Conservation (phyloP, 2,329 filamentous ascomycete species). For the Scedosporium boydii region DNA sequence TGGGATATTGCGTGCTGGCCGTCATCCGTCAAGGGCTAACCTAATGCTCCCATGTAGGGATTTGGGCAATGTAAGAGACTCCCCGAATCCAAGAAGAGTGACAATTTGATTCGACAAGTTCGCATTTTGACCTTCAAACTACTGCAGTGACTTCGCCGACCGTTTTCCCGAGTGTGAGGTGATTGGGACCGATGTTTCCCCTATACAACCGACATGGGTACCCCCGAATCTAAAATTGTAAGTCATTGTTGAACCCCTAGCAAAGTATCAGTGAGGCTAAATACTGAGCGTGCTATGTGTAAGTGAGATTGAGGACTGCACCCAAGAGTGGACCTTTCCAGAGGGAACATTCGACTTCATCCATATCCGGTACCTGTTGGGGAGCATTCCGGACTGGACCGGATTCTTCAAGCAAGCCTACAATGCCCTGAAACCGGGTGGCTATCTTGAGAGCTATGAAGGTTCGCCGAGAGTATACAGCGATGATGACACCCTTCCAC, state of each 20-base stretch:
- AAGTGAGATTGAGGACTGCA: constrained; percentile 47
- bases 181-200: background rate
- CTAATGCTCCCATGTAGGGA: background rate
- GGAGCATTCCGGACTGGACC: constrained; percentile 46
- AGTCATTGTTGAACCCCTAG: background rate
- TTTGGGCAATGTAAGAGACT: background rate
- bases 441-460: constrained; percentile 28
- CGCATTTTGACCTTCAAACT: background rate
- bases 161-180: background rate
- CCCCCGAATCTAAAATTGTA: background rate
- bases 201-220: background rate
- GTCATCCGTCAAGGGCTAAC: background rate
- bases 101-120: background rate
- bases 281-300: background rate
- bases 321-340: constrained; percentile 38
- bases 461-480: constrained; percentile 15
- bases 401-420: constrained; percentile 39
- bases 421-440: constrained; percentile 40
- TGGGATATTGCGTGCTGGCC: background rate
- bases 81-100: background rate
- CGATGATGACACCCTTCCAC: constrained; percentile 14
- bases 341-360: constrained; percentile 48
- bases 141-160: background rate
- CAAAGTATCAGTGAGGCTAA: background rate
- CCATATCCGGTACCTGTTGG: constrained; percentile 47